phyloP scores from a whole-genome alignment of 1,284 basidiomycete species.

The Rhodotorula mucilaginosa region DNA sequence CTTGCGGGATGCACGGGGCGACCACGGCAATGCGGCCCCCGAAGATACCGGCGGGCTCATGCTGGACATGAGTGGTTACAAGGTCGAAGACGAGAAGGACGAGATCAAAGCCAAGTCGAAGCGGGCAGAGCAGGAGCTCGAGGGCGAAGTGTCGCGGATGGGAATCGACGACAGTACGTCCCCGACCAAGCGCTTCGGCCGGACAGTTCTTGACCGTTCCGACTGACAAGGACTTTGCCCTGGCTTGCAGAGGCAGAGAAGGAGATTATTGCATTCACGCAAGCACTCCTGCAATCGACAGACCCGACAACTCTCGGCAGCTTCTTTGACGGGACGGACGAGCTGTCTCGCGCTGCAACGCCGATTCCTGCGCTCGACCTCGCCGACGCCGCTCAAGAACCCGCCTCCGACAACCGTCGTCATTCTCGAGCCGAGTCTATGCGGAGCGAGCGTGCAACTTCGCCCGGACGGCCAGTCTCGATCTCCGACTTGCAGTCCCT shows the following conservation, averaged over 20 bases:
- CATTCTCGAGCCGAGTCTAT: neutral
- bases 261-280: constrained; percentile 43
- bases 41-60: constrained; percentile 49
- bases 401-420: neutral
- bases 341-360: constrained; percentile 2
- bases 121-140: constrained; percentile 17
- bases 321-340: constrained; percentile 35
- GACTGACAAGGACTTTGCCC: neutral
- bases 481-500: constrained; percentile 31
- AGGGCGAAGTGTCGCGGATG: constrained; percentile 5
- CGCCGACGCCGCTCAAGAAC: constrained; percentile 6
- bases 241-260: constrained; percentile 27
- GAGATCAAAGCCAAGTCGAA: constrained; percentile 21
- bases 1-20: constrained; percentile 2
- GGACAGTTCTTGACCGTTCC: too few relatives aligned
- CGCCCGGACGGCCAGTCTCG: constrained; percentile 19
- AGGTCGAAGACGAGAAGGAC: constrained; percentile 42
- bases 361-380: constrained; percentile 19
- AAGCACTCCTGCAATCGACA: constrained; percentile 46
- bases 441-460: constrained; percentile 19
- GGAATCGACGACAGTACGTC: constrained; percentile 32
- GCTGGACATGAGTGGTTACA: constrained; percentile 54
- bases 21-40: constrained; percentile 8
- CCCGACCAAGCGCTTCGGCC: neutral
- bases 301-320: constrained; percentile 41